phyloP scores from a whole-genome alignment of 2,329 filamentous ascomycete species.

The Pseudogymnoascus sp. region DNA sequence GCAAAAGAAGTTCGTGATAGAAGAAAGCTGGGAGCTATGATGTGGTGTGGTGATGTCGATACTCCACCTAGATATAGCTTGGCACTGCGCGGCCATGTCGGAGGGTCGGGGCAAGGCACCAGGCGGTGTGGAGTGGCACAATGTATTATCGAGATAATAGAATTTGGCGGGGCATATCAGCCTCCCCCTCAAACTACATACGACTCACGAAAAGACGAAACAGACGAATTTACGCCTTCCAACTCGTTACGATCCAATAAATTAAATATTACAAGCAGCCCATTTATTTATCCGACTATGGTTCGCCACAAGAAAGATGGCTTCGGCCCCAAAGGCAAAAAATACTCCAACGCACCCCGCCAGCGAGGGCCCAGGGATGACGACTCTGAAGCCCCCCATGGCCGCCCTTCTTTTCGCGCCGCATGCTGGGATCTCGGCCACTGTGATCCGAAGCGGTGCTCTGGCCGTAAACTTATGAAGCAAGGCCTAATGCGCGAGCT shows the following conservation, averaged over 20 bases:
- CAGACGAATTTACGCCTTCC: neutral
- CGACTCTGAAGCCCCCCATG: conserved; percentile 30
- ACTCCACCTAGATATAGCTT: conserved; percentile 1
- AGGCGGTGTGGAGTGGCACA: neutral
- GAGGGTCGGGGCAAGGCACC: neutral
- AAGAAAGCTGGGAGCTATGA: conserved; percentile 7
- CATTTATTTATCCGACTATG: conserved; percentile 44
- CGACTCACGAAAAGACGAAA: neutral
- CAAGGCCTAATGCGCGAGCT: conserved; percentile 90
- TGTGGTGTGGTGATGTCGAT: conserved; percentile 10
- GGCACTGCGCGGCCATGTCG: neutral
- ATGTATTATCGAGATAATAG: conserved; percentile 4
- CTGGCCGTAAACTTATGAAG: conserved; percentile 87
- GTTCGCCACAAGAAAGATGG: conserved; percentile 94
- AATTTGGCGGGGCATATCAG: conserved; percentile 7
- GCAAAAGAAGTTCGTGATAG: neutral
- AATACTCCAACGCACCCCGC: conserved; percentile 52
- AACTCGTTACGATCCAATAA: neutral
- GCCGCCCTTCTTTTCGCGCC: conserved; percentile 66
- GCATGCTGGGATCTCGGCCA: conserved; percentile 98
- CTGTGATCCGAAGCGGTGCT: conserved; percentile 94
- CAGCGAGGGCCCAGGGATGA: conserved; percentile 43
- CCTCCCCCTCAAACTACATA: neutral
- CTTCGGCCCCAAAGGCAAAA: conserved; percentile 59
- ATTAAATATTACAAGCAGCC: neutral